phyloP scores from a whole-genome alignment of 2,329 filamentous ascomycete species.

The Aspergillus brunneoviolaceus region DNA sequence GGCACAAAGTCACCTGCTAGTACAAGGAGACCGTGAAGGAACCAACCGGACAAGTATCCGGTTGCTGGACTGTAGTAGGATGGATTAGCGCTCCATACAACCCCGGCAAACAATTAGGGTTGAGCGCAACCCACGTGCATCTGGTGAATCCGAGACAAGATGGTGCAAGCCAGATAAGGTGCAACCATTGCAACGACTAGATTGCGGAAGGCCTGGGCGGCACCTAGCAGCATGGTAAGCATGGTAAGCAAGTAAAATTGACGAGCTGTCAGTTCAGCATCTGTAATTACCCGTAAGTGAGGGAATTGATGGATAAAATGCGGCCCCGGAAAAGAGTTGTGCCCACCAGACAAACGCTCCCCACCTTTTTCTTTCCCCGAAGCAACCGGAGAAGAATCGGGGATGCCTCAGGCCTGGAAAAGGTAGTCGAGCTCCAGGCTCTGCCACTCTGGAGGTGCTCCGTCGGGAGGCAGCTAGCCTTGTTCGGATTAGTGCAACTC shows the following conservation, averaged over 20 bases:
- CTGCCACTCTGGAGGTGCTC: no score
- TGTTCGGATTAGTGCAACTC: background rate
- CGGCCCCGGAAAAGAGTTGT: constrained; percentile 9
- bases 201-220: no score
- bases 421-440: background rate
- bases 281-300: background rate
- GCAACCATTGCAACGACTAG: no score
- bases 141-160: no score
- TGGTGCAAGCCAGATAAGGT: no score
- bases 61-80: no score
- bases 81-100: no score
- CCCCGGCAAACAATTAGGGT: no score
- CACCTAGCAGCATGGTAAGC: background rate
- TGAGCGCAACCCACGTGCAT: no score
- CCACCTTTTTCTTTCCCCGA: background rate
- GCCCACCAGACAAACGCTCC: background rate
- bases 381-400: background rate
- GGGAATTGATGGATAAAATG: background rate
- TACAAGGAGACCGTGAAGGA: no score
- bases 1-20: no score
- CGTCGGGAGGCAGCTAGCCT: background rate
- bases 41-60: no score
- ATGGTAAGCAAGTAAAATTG: background rate
- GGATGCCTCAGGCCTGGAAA: background rate
- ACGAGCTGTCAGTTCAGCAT: background rate